These are phyloP conservation scores for Hymenochaete sp. DNA, from an alignment of 1,284 basidiomycete species.

Conservation along the genomic window DNA sequence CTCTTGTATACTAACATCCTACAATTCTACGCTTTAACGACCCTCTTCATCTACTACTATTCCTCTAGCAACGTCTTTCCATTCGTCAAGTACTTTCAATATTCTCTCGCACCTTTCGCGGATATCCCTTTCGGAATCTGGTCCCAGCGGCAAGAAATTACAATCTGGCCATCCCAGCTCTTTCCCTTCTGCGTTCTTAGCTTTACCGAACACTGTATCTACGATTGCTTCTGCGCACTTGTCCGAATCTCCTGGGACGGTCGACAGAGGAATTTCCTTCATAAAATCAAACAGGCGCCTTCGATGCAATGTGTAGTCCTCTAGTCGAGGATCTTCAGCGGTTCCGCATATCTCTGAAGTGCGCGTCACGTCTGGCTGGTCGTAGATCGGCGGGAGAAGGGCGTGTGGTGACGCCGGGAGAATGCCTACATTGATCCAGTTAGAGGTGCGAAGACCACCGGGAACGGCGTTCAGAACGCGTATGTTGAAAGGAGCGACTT, in stretches of 20 bases:
- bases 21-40: too few species aligned
- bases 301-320: slow-evolving; percentile 12
- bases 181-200: neutral
- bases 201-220: slow-evolving; percentile 2
- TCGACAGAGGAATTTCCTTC: slow-evolving; percentile 4
- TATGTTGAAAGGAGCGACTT: slow-evolving; percentile 18
- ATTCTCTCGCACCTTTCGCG: slow-evolving; percentile 15
- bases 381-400: slow-evolving; percentile 1
- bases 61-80: slow-evolving; percentile 16
- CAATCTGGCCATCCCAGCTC: slow-evolving; percentile 14
- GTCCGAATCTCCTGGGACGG: slow-evolving; percentile 14
- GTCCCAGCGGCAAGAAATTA: slow-evolving; percentile 16
- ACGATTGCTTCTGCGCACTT: slow-evolving; percentile 12
- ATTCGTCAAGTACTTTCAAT: slow-evolving; percentile 15
- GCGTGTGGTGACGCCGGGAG: slow-evolving; percentile 10
- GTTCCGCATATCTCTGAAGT: neutral
- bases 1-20: too few species aligned
- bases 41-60: slow-evolving; percentile 13
- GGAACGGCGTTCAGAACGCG: slow-evolving; percentile 18
- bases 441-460: slow-evolving; percentile 17
- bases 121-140: slow-evolving; percentile 18
- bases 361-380: neutral
- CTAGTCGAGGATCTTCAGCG: slow-evolving; percentile 1
- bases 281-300: slow-evolving; percentile 8
- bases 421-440: slow-evolving; percentile 16